These are phyloP conservation scores for Termitomyces eurrhizus DNA, from an alignment of 768 basidiomycete species.

Conservation along the genomic window DNA sequence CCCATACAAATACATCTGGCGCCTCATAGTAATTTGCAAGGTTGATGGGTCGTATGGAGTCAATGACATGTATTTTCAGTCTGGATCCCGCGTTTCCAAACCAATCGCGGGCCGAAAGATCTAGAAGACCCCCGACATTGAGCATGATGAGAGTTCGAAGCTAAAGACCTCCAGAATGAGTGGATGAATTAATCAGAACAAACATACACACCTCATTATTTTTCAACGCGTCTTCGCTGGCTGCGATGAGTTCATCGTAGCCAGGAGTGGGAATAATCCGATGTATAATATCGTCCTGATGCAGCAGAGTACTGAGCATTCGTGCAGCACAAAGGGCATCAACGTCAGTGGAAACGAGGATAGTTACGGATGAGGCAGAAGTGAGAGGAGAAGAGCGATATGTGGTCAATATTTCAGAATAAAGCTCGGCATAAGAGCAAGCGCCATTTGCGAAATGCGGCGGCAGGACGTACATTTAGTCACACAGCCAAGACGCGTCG, in stretches of 20 bases:
- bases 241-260: constrained; percentile 65
- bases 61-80: constrained; percentile 87
- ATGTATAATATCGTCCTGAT: constrained; percentile 91
- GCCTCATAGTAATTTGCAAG: constrained; percentile 79
- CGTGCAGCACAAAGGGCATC: constrained; percentile 90
- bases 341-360: constrained; percentile 86
- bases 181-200: background rate
- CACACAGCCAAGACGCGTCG: constrained; percentile 14
- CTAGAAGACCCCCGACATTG: constrained; percentile 88
- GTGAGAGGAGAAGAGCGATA: constrained; percentile 72
- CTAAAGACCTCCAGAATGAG: constrained; percentile 30
- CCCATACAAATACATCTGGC: constrained; percentile 80
- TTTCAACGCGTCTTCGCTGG: constrained; percentile 60
- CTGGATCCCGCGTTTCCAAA: constrained; percentile 66
- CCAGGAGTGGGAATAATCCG: constrained; percentile 88
- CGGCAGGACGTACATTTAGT: constrained; percentile 61
- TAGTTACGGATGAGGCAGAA: constrained; percentile 78
- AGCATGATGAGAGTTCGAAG: constrained; percentile 87
- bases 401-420: constrained; percentile 63
- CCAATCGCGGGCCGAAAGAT: constrained; percentile 71
- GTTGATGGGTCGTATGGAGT: constrained; percentile 89
- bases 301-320: constrained; percentile 86
- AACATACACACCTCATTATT: constrained; percentile 57
- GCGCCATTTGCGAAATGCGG: constrained; percentile 61
- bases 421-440: constrained; percentile 70